These are phyloP conservation scores for Bruguiera sexangula DNA, from an alignment of 345 rosid species.

Conservation along the genomic window DNA sequence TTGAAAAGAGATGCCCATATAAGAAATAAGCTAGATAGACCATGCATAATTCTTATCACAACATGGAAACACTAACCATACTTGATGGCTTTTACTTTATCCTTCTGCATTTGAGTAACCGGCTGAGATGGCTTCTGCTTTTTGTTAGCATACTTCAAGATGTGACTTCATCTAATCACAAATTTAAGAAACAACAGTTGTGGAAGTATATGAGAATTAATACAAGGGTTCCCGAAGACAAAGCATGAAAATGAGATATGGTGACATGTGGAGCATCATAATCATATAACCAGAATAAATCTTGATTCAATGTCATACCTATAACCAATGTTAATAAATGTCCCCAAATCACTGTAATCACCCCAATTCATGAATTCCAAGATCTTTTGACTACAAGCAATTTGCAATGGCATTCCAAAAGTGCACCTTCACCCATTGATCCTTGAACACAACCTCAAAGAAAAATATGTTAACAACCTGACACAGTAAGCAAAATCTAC, in stretches of 20 bases:
- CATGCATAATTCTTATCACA: constrained; percentile 8
- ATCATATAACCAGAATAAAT: neutral
- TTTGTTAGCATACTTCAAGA: constrained; percentile 69
- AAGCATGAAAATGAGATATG: neutral
- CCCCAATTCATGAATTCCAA: constrained; percentile 98
- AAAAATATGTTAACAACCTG: constrained; percentile 10
- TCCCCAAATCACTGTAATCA: constrained; percentile 67
- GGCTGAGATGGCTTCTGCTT: constrained; percentile 58
- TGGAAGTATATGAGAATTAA: too few species aligned
- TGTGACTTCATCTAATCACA: constrained; percentile 63
- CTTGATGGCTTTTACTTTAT: constrained; percentile 31
- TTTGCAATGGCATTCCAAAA: constrained; percentile 93
- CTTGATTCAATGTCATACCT: constrained; percentile 40
- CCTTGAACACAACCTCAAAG: constrained; percentile 92
- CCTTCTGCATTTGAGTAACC: constrained; percentile 49
- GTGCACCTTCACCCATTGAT: constrained; percentile 91
- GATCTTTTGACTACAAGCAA: constrained; percentile 77
- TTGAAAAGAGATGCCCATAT: too few species aligned
- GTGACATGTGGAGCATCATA: neutral
- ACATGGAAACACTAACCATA: constrained; percentile 32
- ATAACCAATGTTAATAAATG: constrained; percentile 74
- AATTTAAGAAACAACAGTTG: constrained; percentile 4
- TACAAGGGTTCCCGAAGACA: neutral
- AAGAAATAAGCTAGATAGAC: constrained; percentile 5
- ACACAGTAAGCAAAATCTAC: neutral